Base-by-base conservation (phyloP, 192 early-diverging fungal species). In the Coemansia sp. region DNA sequence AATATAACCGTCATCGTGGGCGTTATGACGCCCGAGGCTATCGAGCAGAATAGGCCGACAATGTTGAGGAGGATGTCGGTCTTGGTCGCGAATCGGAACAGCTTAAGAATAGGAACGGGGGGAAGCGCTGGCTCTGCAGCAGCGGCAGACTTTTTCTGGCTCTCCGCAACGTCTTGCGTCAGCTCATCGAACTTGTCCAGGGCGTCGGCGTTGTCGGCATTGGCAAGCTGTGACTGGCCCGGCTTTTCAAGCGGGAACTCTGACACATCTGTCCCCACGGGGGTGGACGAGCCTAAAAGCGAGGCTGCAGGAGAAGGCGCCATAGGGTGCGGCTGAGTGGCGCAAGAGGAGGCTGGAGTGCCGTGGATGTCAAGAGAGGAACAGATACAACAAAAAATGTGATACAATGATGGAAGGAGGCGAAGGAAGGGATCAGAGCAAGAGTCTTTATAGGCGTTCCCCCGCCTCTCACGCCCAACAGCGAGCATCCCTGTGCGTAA, bases 1-100 rank as follows among this genome's bases (percentile, higher is more conserved):
- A n/a, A n/a, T n/a, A n/a, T n/a, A n/a, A n/a, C n/a, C n/a, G n/a
- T n/a, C n/a, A n/a, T n/a, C n/a, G n/a, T n/a, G 5, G 86, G 86
- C 22, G 59, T 60, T 6, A 78, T 49, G 6, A 72, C 67, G 15
- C 86, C 86, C 1, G 70, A 63, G 12, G 67, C 81, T 11, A 74
- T 22, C 14, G 86, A 79, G 66, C 73, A 69, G 25, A 85, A 31
- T 17, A 65, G 42, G 22, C 85, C 86, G 47, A 84, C 10, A 19
- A 78, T 14, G 53, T 87, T 88, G 49, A 87, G 79, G 19, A 86
- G n/a, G 42, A 68, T 72, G 61, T 93, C 92, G 1, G 60, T 32
- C 19, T 82, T 68, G 31, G 84, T 84, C 10, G 92, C 88, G 65
- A 91, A 95, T 11, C 89, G 86, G 62, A 89, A 93, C 39, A 95